Conservation (phyloP, 2,329 filamentous ascomycete species). For the Dothideomycetidae sp. region DNA sequence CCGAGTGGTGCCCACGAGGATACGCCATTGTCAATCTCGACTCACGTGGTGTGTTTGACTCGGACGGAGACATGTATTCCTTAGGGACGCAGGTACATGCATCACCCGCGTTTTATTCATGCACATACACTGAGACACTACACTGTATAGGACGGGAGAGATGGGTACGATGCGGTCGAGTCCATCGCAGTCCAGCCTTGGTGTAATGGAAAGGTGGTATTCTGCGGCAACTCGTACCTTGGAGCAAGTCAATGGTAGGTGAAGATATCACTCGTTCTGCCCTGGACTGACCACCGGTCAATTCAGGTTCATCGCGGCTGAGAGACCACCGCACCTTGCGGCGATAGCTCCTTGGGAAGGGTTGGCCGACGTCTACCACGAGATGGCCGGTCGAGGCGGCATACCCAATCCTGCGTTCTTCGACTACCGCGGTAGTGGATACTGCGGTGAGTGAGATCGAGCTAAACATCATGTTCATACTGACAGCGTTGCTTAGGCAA, state of each 20-base stretch:
- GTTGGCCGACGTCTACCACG: constrained; percentile 33
- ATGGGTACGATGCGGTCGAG: constrained; percentile 34
- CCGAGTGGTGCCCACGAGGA: constrained; percentile 19
- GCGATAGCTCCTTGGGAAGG: constrained; percentile 35
- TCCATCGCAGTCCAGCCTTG: constrained; percentile 28
- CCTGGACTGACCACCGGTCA: no score
- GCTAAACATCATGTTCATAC: background rate
- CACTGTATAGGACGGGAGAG: constrained; percentile 32
- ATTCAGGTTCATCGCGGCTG: constrained; percentile 26
- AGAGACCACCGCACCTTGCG: constrained; percentile 29
- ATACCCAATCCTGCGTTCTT: background rate
- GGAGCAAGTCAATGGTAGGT: constrained; percentile 28
- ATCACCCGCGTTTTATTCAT: no score
- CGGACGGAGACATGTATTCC: constrained; percentile 23
- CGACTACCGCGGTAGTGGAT: background rate
- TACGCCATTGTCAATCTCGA: constrained; percentile 24
- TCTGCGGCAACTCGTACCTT: constrained; percentile 32
- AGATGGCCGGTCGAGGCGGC: constrained; percentile 33
- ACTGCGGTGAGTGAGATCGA: no score
- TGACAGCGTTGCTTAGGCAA: background rate
- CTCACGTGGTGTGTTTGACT: constrained; percentile 19
- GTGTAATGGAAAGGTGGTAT: constrained; percentile 32
- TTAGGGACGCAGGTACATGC: no score
- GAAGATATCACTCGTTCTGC: background rate
- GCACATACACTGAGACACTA: no score